Conservation (phyloP, 2,329 filamentous ascomycete species). For the Pseudogymnoascus sp. region DNA sequence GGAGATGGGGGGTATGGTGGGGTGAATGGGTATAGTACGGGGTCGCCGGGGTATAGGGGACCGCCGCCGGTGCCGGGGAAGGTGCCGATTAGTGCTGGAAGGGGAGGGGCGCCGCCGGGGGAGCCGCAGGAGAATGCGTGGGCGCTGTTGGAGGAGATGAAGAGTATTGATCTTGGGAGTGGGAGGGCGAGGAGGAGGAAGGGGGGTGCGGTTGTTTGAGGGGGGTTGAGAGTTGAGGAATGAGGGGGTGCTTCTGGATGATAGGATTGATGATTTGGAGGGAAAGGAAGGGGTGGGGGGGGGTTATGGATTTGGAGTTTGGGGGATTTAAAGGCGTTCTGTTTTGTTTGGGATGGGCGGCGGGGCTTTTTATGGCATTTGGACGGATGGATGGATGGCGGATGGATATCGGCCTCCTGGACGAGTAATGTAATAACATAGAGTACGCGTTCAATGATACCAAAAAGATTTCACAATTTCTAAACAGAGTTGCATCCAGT, state of each 20-base stretch:
- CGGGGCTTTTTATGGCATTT: neutral
- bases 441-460: neutral
- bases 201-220: neutral
- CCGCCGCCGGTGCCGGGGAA: constrained; percentile 62
- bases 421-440: neutral
- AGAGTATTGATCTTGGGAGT: constrained; percentile 55
- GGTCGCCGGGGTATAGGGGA: constrained; percentile 25
- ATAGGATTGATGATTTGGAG: neutral
- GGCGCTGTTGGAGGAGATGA: constrained; percentile 64
- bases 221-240: neutral
- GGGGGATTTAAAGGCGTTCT: neutral
- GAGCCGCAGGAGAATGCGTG: constrained; percentile 37
- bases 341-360: neutral
- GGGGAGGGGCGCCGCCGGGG: constrained; percentile 27
- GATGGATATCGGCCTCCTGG: neutral
- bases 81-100: constrained; percentile 47
- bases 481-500: no score
- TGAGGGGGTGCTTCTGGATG: no score
- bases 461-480: neutral
- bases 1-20: neutral
- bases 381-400: neutral
- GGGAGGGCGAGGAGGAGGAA: constrained; percentile 35
- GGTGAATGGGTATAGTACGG: neutral
- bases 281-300: neutral
- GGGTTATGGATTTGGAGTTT: neutral